A percentile compares a stretch with the other conserved stretches of the same genome.
Conservation (phyloP, 73 alveolate species). For the Symbiodinium pilosum region DNA sequence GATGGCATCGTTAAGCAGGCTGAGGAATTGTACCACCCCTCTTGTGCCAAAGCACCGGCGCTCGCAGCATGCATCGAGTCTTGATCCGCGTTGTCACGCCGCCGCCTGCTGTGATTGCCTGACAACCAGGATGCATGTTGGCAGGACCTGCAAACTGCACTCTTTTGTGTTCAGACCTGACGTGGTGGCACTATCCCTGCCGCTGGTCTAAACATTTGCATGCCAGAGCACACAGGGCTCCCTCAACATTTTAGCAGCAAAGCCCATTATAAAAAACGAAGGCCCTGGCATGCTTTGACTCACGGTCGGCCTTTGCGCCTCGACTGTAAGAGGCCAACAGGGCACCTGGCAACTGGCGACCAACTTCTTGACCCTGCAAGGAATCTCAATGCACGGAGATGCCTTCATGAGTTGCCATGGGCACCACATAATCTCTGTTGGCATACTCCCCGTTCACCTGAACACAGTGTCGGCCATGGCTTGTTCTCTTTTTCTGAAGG, state of each 20-base stretch:
- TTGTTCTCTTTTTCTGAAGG: too few relatives aligned
- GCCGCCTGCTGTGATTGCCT: conserved; percentile 94
- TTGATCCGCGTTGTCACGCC: conserved; percentile 88
- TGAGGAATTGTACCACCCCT: too few relatives aligned
- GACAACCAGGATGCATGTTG: too few relatives aligned
- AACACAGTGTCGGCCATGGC: too few relatives aligned
- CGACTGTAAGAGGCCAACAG: conserved; percentile 84
- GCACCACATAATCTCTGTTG: conserved; percentile 70
- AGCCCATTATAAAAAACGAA: neutral
- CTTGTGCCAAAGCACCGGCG: conserved; percentile 59
- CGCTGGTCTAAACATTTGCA: too few relatives aligned
- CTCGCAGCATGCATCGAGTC: conserved; percentile 89
- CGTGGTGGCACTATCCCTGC: too few relatives aligned
- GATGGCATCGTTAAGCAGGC: too few relatives aligned
- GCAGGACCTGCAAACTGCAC: too few relatives aligned
- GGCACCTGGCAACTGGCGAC: conserved; percentile 40
- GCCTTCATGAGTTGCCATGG: conserved; percentile 92
- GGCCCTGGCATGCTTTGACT: neutral
- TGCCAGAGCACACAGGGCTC: too few relatives aligned
- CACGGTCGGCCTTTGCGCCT: conserved; percentile 64
- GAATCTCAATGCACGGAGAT: neutral
- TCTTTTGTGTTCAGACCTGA: too few relatives aligned
- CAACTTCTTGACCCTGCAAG: neutral
- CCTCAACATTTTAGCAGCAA: too few relatives aligned
- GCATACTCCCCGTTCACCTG: conserved; percentile 93